Conservation (phyloP, 1,139 yeast genomes). For the Protomyces lactucae-debilis region DNA sequence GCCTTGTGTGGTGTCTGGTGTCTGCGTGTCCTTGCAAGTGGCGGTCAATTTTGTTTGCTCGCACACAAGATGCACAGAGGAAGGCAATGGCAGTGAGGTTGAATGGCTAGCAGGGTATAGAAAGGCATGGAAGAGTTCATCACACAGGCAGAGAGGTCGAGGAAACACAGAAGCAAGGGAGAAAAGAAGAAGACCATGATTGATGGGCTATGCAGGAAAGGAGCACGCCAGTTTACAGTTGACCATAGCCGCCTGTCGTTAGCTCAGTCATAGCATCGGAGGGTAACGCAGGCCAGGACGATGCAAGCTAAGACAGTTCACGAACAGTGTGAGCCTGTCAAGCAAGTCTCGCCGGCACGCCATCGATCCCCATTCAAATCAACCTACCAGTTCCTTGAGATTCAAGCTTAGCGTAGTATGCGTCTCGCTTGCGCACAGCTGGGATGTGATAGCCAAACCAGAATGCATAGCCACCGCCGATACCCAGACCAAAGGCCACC, state of each 20-base stretch:
- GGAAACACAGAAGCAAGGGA: too few species aligned
- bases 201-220: too few species aligned
- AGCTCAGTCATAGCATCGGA: neutral
- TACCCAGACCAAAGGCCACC: constrained; percentile 28
- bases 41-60: neutral
- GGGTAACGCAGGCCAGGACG: too few species aligned
- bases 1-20: too few species aligned
- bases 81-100: too few species aligned
- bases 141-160: neutral
- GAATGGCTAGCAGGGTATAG: neutral
- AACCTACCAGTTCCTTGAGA: constrained; percentile 24
- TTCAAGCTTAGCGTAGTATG: constrained; percentile 29
- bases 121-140: neutral
- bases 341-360: too few species aligned
- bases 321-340: too few species aligned
- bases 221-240: neutral
- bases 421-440: constrained; percentile 29
- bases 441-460: constrained; percentile 31
- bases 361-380: too few species aligned
- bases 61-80: neutral
- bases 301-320: too few species aligned
- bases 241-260: neutral
- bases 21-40: neutral
- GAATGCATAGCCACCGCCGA: constrained; percentile 28
- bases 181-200: too few species aligned